phyloP scores from a whole-genome alignment of 108 stramenopile species.

The Thalassiosira profunda region DNA sequence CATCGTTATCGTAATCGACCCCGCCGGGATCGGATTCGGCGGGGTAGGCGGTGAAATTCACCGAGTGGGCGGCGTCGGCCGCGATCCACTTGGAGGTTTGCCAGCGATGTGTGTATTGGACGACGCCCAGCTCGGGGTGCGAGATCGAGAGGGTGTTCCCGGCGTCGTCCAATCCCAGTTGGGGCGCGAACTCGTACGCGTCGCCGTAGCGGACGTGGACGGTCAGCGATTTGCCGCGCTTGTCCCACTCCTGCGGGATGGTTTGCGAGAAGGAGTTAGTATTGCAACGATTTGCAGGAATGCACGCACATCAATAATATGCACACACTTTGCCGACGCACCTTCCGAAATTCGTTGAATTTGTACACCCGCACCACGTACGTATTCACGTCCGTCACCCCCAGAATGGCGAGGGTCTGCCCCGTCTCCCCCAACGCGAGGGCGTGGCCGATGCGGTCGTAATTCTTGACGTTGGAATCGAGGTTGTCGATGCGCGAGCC shows the following conservation, averaged over 20 bases:
- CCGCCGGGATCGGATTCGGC: not conserved
- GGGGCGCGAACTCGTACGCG: conserved; percentile 5
- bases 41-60: not conserved
- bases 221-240: not conserved
- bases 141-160: not conserved
- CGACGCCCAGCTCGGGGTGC: conserved; percentile 1
- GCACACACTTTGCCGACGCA: not conserved
- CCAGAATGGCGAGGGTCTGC: conserved; percentile 8
- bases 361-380: conserved; percentile 9
- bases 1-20: not conserved
- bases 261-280: no score
- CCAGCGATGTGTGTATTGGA: conserved; percentile 3
- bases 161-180: not conserved
- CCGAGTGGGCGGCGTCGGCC: not conserved
- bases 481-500: conserved; percentile 11
- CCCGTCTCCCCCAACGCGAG: not conserved
- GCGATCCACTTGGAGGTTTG: not conserved
- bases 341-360: not conserved
- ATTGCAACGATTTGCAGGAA: no score
- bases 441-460: conserved; percentile 3
- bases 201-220: conserved; percentile 1
- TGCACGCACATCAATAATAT: no score
- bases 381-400: not conserved
- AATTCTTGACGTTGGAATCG: not conserved
- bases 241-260: not conserved